Evolutionary conservation across 495 filamentous ascomycete species (phyloP).

Genomic region (Podospora pseudocomata): DNA sequence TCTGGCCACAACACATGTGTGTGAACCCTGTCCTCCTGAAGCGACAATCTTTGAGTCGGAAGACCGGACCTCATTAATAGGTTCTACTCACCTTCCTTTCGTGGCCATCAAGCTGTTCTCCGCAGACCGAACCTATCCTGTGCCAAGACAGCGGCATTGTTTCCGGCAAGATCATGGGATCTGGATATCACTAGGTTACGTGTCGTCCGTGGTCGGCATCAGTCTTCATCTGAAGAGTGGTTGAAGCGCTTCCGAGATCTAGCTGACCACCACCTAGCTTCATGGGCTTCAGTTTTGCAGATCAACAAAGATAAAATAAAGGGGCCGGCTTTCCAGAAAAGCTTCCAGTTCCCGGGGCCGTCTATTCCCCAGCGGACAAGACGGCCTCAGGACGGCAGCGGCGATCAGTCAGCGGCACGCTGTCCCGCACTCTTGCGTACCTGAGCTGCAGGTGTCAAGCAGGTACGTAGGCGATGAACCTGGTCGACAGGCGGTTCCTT

Average conservation of each 20-base stretch:
- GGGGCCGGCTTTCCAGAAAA: neutral
- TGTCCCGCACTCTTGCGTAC: slow-evolving; percentile 4
- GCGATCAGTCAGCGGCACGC: slow-evolving; percentile 21
- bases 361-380: slow-evolving; percentile 8
- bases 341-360: slow-evolving; percentile 6
- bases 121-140: slow-evolving; percentile 19
- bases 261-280: neutral
- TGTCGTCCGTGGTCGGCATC: neutral
- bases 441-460: slow-evolving; percentile 29
- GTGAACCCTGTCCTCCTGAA: slow-evolving; percentile 5
- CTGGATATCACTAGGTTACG: neutral
- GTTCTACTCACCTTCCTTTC: slow-evolving; percentile 31
- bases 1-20: slow-evolving; percentile 1
- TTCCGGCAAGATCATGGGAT: slow-evolving; percentile 20
- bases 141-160: slow-evolving; percentile 32
- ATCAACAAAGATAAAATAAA: neutral
- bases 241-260: neutral
- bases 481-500: slow-evolving; percentile 26
- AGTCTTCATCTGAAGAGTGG: neutral
- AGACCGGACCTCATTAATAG: slow-evolving; percentile 21
- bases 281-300: neutral
- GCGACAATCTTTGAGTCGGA: slow-evolving; percentile 15
- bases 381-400: slow-evolving; percentile 16
- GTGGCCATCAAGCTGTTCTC: slow-evolving; percentile 16
- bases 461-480: slow-evolving; percentile 32